Base-by-base conservation (phyloP, 805 yeast genomes). In the Cyberlindnera japonica region DNA sequence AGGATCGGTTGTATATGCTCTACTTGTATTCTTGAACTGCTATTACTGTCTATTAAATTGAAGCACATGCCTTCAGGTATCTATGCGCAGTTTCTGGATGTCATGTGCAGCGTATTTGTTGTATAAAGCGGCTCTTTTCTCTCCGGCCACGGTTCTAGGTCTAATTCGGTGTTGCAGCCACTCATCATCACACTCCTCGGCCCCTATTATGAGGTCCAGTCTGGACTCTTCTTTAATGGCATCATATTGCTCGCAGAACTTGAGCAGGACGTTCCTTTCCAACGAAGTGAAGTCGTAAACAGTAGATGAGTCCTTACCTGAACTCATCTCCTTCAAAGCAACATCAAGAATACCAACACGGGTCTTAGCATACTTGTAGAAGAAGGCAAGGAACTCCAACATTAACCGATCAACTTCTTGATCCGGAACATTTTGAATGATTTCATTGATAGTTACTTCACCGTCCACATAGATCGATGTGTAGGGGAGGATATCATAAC, bases 151-250 rank as follows among this genome's bases (percentile, higher is more conserved):
- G 1, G 47, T 30, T 12, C 55, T 48, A 14, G 61, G 59, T 16
- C 43, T 33, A 23, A 49, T 21, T 40, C 60, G 47, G 23, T 45
- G 44, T 10, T 47, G 47, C 8, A 47, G n/a, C 61, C 61, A 45
- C 32, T 51, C 45, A 15, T 45, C 45, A 36, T 45, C 55, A 50
- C 52, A 22, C 37, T 54, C 42, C 47, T 45, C 54, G 6, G 48
- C 40, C 8, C 46, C 57, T 6, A 54, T 15, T 17, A 53, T 37
- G 18, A 55, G 33, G 2, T 51, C 50, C 18, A 50, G 29, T 13
- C 41, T 41, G 1, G 38, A 47, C 4, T 54, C 48, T 5, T 43
- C 30, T 45, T 10, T 24, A 32, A 7, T 21, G n/a, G 15, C 15
- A 16, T 36, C 33, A 12, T 38, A 38, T 6, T 40, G 35, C 4